Evolutionary conservation across 371 early-diverging fungal genomes (phyloP).

Genomic region (Mucor ambiguus): DNA sequence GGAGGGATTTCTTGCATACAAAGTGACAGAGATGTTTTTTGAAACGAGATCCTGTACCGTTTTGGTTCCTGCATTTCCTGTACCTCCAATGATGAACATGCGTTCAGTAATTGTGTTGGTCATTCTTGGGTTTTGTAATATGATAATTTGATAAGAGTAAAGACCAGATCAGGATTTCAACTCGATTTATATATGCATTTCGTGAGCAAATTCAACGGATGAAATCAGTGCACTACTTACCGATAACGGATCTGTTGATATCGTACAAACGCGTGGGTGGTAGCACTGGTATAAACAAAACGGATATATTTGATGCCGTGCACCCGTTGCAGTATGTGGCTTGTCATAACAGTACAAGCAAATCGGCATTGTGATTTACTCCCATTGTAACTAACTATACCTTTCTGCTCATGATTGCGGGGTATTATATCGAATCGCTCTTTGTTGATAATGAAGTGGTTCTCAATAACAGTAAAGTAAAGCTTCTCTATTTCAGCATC

Average conservation of each 20-base stretch:
- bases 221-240: background rate
- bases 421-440: too few species aligned
- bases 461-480: too few species aligned
- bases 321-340: background rate
- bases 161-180: background rate
- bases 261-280: background rate
- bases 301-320: background rate
- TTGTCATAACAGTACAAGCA: background rate
- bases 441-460: too few species aligned
- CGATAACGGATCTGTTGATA: background rate
- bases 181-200: background rate
- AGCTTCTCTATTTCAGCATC: too few species aligned
- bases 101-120: conserved; percentile 10
- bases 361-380: background rate
- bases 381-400: too few species aligned
- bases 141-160: background rate
- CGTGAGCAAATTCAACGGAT: background rate
- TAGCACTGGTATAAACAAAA: background rate
- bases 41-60: conserved; percentile 18
- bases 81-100: conserved; percentile 35
- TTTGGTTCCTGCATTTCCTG: conserved; percentile 31
- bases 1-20: conserved; percentile 24
- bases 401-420: too few species aligned
- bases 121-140: background rate
- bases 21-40: conserved; percentile 16